These are phyloP conservation scores for Tetrahymena thermophila DNA, from an alignment of 73 alveolate genomes.

Conservation along the genomic window DNA sequence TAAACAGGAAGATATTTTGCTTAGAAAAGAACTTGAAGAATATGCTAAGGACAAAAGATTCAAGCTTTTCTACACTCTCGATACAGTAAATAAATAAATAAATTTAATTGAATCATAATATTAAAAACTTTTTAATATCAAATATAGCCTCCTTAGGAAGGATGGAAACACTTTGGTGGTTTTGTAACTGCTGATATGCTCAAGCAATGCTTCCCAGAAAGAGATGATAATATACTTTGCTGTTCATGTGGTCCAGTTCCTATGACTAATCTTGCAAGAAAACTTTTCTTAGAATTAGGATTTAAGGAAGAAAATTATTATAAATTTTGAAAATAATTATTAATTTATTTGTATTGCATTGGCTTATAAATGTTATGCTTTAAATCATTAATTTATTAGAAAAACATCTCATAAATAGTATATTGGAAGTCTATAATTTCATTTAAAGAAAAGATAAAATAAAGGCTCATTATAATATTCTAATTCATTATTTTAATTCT, in stretches of 20 bases:
- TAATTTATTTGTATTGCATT: background rate
- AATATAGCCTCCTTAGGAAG: conserved; percentile 23
- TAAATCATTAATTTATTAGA: background rate
- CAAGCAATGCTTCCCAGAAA: conserved; percentile 42
- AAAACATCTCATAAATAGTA: too few relatives aligned
- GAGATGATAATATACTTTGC: conserved; percentile 49
- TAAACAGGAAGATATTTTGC: conserved; percentile 53
- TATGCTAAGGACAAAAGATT: conserved; percentile 45
- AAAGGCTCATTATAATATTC: too few relatives aligned
- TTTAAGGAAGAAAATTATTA: conserved; percentile 49
- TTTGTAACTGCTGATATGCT: conserved; percentile 60
- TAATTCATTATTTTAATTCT: too few relatives aligned
- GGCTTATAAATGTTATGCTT: background rate
- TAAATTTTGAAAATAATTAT: conserved; percentile 46
- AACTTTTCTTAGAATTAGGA: conserved; percentile 49
- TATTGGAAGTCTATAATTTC: too few relatives aligned
- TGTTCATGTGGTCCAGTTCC: conserved; percentile 73
- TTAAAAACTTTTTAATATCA: background rate
- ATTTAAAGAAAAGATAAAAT: too few relatives aligned
- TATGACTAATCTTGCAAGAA: conserved; percentile 48
- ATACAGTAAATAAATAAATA: conserved; percentile 25
- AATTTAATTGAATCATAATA: background rate
- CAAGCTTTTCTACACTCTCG: conserved; percentile 57
- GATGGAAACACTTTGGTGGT: conserved; percentile 64
- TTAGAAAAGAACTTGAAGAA: conserved; percentile 62